Evolutionary conservation across 257 asterid species (phyloP), one percentile per base, ranked within the genome.

Genomic region (Solanum dulcamara): DNA sequence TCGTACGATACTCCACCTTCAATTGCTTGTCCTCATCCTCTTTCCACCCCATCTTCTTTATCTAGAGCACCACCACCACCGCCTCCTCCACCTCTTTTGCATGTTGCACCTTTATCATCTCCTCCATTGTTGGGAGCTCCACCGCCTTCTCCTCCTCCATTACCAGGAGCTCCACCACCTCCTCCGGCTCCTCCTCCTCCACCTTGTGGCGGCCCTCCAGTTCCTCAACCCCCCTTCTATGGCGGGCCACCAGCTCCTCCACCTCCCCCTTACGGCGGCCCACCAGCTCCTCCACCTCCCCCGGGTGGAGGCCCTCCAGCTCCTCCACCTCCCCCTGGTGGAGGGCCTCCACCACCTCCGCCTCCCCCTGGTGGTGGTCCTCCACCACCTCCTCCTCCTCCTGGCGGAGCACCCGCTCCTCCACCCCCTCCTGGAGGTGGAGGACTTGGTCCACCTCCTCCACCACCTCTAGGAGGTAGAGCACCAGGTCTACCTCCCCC

Each of bases 301-400:
- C 14, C 35, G 0, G 1, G 1, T 1, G 24, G 51, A 0, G 72
- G 50, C 0, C 74, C 75, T 3, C 48, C 75, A 48, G 10, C 66
- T 5, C 64, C 62, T 44, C 83, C 83, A 0, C 46, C 83, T 80
- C 83, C 83, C 7, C 46, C 84, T 2, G 10, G 8, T 12, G 18
- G 26, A 0, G 20, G 62, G 0, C 42, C 57, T 2, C 83, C 88
- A 3, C 79, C 88, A 8, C 84, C 88, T 9, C 88, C 87, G 0
- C 88, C 81, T 6, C 90, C 86, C 6, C 85, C 86, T 28, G 44
- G 70, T 10, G 28, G 79, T 4, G 33, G 40, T 20, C 85, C 81
- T 32, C 85, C 85, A 4, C 89, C 89, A 24, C 91, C 91, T 22
- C 89, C 88, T 13, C 86, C 90, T 7, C 90, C 90, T 37, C 62